These are phyloP conservation scores for Scenedesmus sp. DNA, from an alignment of 163 green algal species.

Conservation along the genomic window DNA sequence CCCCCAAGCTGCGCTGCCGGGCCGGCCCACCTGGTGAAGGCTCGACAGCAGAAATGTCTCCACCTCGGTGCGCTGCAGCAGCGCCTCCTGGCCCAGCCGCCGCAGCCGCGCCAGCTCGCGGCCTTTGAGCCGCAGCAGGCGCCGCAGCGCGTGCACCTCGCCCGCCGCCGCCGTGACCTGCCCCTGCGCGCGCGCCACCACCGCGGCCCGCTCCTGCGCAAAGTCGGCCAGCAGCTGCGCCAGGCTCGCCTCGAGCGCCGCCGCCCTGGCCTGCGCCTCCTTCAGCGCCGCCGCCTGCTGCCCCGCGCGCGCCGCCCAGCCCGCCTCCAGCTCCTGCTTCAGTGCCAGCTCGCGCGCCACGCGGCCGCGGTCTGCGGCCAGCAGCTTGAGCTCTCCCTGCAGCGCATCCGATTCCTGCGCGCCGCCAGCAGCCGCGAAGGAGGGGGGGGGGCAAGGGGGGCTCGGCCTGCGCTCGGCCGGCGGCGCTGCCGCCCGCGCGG, in stretches of 20 bases:
- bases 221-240: constrained; percentile 68
- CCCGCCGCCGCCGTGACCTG: constrained; percentile 55
- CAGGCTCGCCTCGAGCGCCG: constrained; percentile 75
- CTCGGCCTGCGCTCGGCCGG: too few relatives aligned
- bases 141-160: constrained; percentile 69
- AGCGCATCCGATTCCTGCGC: constrained; percentile 79
- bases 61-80: constrained; percentile 86
- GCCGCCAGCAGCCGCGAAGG: not conserved
- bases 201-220: constrained; percentile 65
- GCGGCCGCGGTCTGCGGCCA: constrained; percentile 67
- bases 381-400: constrained; percentile 70
- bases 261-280: constrained; percentile 62
- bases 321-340: constrained; percentile 79
- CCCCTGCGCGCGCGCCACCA: constrained; percentile 29
- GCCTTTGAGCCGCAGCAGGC: constrained; percentile 81
- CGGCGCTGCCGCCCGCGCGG: too few relatives aligned
- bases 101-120: constrained; percentile 84
- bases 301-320: constrained; percentile 78
- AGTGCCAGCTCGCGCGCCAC: constrained; percentile 76
- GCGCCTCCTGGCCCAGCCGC: constrained; percentile 82
- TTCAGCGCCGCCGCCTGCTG: constrained; percentile 77
- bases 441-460: too few relatives aligned
- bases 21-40: constrained; percentile 65
- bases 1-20: too few relatives aligned
- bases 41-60: constrained; percentile 92